phyloP scores from a whole-genome alignment of 768 basidiomycete species.

The Multifurca ochricompacta region DNA sequence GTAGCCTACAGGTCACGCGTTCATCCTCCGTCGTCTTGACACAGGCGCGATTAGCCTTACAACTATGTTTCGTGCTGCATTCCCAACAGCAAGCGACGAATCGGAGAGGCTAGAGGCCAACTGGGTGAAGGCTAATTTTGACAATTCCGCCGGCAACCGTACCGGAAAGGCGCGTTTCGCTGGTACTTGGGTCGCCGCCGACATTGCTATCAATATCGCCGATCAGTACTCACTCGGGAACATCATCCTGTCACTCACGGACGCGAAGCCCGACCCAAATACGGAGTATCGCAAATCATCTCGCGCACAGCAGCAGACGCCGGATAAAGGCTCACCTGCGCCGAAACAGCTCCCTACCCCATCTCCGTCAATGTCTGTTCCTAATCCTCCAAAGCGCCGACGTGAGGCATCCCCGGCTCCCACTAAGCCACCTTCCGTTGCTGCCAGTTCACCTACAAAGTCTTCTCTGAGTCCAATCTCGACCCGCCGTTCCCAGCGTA shows the following conservation, averaged over 20 bases:
- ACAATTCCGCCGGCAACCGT: constrained; percentile 66
- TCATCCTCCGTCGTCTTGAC: constrained; percentile 90
- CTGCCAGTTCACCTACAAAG: constrained; percentile 19
- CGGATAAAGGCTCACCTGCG: constrained; percentile 15
- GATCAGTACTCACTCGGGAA: constrained; percentile 53
- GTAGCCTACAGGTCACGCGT: constrained; percentile 76
- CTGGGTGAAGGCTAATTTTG: constrained; percentile 77
- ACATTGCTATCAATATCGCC: constrained; percentile 61
- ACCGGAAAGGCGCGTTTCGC: constrained; percentile 65
- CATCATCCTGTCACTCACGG: constrained; percentile 57
- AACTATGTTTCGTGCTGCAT: constrained; percentile 95
- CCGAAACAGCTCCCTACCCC: constrained; percentile 29
- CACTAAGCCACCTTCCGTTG: constrained; percentile 31
- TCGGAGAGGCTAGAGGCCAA: constrained; percentile 73
- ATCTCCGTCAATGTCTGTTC: constrained; percentile 31
- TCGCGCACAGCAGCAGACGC: constrained; percentile 30
- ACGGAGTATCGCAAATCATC: constrained; percentile 71
- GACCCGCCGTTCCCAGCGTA: constrained; percentile 37
- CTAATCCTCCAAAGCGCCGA: constrained; percentile 30
- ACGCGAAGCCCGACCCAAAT: constrained; percentile 70
- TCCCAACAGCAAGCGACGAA: constrained; percentile 68
- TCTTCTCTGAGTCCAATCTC: constrained; percentile 22
- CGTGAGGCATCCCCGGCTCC: constrained; percentile 65
- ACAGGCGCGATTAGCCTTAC: constrained; percentile 88
- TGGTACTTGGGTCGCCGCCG: constrained; percentile 75